Percentiles rank a stretch among this genome's conserved stretches.
Conservation (phyloP, 1,284 basidiomycete species). For the Leccinum subspadiceum region DNA sequence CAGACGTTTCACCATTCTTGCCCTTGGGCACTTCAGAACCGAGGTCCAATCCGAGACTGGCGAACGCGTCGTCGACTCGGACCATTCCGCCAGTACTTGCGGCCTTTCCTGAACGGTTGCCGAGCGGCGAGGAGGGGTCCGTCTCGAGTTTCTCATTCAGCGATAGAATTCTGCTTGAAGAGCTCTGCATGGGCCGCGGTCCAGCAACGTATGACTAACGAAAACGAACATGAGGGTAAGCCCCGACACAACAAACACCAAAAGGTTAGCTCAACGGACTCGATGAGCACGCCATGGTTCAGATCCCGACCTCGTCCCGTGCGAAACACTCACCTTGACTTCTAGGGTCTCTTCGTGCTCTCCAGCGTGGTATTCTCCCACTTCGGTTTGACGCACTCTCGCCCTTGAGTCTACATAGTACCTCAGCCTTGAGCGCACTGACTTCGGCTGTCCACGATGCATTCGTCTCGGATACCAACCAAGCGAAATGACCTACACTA, state of each 20-base stretch:
- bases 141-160: constrained; percentile 91
- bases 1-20: constrained; percentile 24
- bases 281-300: constrained; percentile 4
- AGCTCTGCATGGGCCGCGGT: constrained; percentile 66
- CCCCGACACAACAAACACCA: background rate
- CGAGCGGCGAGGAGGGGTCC: constrained; percentile 76
- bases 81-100: constrained; percentile 29
- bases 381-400: constrained; percentile 76
- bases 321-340: constrained; percentile 58
- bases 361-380: constrained; percentile 55
- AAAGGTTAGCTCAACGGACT: background rate
- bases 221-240: background rate
- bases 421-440: constrained; percentile 69
- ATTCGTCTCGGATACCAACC: constrained; percentile 40
- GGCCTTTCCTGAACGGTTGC: constrained; percentile 39
- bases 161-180: constrained; percentile 60
- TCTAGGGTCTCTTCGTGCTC: constrained; percentile 78
- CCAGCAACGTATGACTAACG: constrained; percentile 33
- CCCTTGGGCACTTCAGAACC: constrained; percentile 12
- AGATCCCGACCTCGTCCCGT: background rate
- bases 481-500: too few species aligned
- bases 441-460: constrained; percentile 53
- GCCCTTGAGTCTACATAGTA: constrained; percentile 61
- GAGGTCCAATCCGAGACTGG: constrained; percentile 64
- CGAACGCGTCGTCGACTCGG: constrained; percentile 51